A percentile compares a stretch with the other conserved stretches of the same genome.
Conservation (phyloP, 371 early-diverging fungal genomes). For the Mortierella sp. region DNA sequence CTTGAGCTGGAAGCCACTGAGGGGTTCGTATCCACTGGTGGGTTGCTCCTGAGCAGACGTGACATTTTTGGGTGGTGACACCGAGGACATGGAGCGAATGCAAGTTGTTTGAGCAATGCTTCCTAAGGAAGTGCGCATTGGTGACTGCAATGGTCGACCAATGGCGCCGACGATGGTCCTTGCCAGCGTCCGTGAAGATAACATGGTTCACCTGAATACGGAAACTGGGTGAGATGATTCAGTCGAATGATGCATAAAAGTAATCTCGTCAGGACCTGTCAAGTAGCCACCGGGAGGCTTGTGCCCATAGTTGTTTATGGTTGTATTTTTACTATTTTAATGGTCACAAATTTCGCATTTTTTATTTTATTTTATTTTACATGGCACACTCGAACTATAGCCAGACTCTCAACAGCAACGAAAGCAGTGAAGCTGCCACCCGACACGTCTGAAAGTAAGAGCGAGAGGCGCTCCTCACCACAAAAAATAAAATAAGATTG, state of each 20-base stretch:
- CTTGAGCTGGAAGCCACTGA: constrained; percentile 57
- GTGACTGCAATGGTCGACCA: constrained; percentile 23
- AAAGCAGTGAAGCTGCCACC: too few relatives aligned
- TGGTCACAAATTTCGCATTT: too few relatives aligned
- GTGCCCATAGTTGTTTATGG: too few relatives aligned
- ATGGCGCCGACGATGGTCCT: constrained; percentile 3
- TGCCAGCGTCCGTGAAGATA: constrained; percentile 36
- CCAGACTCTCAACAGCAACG: too few relatives aligned
- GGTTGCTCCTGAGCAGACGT: constrained; percentile 12
- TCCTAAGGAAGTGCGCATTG: constrained; percentile 2
- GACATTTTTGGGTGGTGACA: background rate
- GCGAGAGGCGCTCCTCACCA: too few relatives aligned
- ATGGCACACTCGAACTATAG: too few relatives aligned
- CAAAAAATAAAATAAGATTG: too few relatives aligned
- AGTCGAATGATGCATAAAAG: background rate
- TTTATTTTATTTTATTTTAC: too few relatives aligned
- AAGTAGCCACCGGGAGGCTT: background rate
- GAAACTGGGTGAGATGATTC: too few relatives aligned
- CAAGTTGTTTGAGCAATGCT: constrained; percentile 6
- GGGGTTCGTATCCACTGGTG: constrained; percentile 23
- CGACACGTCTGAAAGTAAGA: too few relatives aligned
- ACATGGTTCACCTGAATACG: constrained; percentile 15
- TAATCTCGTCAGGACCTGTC: background rate
- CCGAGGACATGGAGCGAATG: constrained; percentile 33
- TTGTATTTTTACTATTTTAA: too few relatives aligned